These are phyloP conservation scores for Tulasnella sp. DNA, from an alignment of 768 basidiomycete species.

Conservation along the genomic window DNA sequence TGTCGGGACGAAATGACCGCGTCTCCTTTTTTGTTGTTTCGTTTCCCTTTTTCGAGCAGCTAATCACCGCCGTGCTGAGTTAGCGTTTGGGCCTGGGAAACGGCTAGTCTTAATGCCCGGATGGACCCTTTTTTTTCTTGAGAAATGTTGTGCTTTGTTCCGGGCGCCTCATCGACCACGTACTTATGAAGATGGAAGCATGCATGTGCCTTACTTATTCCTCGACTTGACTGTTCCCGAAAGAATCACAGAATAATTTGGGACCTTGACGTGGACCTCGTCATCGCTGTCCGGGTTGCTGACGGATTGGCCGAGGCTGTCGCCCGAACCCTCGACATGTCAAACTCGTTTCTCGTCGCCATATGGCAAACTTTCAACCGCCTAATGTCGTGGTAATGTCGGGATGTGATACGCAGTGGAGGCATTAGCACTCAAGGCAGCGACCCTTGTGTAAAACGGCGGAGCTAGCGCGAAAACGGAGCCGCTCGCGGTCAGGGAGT, in stretches of 20 bases:
- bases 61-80: not conserved
- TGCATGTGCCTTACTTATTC: not conserved
- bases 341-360: not conserved
- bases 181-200: not conserved
- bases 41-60: not conserved
- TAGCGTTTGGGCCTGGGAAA: conserved; percentile 3
- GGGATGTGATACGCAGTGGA: not conserved
- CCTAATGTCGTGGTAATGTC: not conserved
- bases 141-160: not conserved
- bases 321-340: not conserved
- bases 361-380: not conserved
- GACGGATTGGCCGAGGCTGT: not conserved
- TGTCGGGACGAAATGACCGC: not conserved
- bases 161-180: not conserved
- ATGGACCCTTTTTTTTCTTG: not conserved
- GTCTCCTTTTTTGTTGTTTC: not conserved
- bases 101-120: not conserved
- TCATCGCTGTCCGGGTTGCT: not conserved
- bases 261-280: not conserved
- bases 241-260: not conserved
- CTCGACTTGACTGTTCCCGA: not conserved
- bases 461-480: not conserved
- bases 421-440: not conserved
- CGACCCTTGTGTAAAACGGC: conserved; percentile 10
- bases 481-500: not conserved